Evolutionary conservation across 805 yeast species (phyloP).

Genomic region (Lachancea nothofagi): DNA sequence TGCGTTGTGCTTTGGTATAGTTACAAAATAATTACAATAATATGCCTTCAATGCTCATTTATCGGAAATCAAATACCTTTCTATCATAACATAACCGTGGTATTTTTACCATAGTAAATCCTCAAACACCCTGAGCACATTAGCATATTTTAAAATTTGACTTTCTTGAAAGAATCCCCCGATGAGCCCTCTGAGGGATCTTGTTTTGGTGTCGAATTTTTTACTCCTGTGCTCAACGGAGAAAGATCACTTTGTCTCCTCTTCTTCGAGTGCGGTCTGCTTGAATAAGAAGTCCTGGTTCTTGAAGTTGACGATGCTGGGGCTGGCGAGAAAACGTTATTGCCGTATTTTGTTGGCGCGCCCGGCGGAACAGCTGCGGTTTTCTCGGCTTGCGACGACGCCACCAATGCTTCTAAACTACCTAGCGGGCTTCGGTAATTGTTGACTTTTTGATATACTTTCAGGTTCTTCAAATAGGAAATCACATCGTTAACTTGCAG

Average conservation of each 20-base stretch:
- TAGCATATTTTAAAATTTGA: not conserved
- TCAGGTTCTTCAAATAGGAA: slow-evolving; percentile 62
- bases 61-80: too few species aligned
- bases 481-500: slow-evolving; percentile 75
- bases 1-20: not conserved
- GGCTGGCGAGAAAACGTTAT: slow-evolving; percentile 2
- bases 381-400: slow-evolving; percentile 10
- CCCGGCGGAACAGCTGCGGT: slow-evolving; percentile 9
- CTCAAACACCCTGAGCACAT: too few species aligned
- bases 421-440: slow-evolving; percentile 50
- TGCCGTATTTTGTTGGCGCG: slow-evolving; percentile 1
- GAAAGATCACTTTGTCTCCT: slow-evolving; percentile 11
- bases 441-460: slow-evolving; percentile 48
- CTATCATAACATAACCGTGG: too few species aligned
- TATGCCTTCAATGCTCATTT: too few species aligned
- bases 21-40: too few species aligned
- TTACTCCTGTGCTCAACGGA: slow-evolving; percentile 10
- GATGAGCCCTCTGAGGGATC: not conserved
- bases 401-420: slow-evolving; percentile 43
- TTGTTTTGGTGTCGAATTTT: slow-evolving; percentile 1
- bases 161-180: not conserved
- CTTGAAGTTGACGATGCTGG: not conserved
- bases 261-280: slow-evolving; percentile 3
- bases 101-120: too few species aligned
- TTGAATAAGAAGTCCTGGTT: not conserved